Base-by-base conservation (phyloP, 345 rosid species). In the Nephelium lappaceum region DNA sequence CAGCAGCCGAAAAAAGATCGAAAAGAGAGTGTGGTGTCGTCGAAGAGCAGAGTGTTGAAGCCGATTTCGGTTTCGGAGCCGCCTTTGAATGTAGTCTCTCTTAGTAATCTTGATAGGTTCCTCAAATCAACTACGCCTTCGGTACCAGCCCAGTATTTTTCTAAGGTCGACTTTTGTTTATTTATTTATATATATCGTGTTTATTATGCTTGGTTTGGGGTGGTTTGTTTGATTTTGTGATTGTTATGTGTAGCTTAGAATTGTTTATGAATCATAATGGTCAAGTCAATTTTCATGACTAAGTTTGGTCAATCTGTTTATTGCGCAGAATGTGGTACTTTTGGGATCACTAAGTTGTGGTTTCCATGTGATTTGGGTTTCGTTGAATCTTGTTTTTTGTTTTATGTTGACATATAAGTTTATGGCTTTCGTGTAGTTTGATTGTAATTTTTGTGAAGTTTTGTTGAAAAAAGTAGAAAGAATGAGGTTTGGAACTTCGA, bases 61-160 rank as follows among this genome's bases (percentile, higher is more conserved):
- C 58, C 75, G 10, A 23, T 60, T 69, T 51, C 78, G 8, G 5
- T 38, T 18, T 41, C 79, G 16, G 79, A 58, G 43, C 76, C 75
- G 11, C 69, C 77, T 70, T 74, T 8, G 24, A 69, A 43, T 70
- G 75, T 6, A 27, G 65, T 36, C 78, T 81, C 83, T 45, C 71
- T 39, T 57, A 79, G 87, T 72, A 87, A 84, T 69, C 82, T 87
- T 10, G 82, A 87, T 21, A 79, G 85, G 73, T 87, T 87, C 73
- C 63, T 87, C 79, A 84, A 87, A 24, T 81, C 83, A 6, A 81
- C 84, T 43, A 81, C 76, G 42, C 89, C 89, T 25, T 84, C 83
- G 6, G 85, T 87, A 58, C 82, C 70, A 11, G 87, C 83, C 49
- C 86, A 80, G 67, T 68, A 69, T 67, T 71, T 87, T 12, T 63